A percentile compares a stretch with the other conserved stretches of the same genome.
Conservation (phyloP, 2,329 filamentous ascomycete genomes). For the Botrytis sinoallii region DNA sequence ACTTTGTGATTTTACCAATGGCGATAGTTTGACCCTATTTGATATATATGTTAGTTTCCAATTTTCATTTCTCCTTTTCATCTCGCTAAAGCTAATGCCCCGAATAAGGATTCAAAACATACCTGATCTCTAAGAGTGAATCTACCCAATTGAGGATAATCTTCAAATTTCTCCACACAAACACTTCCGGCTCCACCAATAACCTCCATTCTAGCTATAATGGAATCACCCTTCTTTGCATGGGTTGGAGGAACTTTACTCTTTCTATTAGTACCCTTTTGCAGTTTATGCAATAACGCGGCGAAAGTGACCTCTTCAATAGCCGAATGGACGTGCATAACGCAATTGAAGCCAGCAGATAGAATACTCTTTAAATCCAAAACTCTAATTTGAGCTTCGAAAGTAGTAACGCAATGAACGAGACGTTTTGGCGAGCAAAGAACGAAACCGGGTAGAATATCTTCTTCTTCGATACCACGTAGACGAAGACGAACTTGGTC, state of each 20-base stretch:
- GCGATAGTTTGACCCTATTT: conserved; percentile 93
- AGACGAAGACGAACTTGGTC: conserved; percentile 92
- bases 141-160: conserved; percentile 89
- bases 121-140: conserved; percentile 89
- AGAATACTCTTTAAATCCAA: conserved; percentile 93
- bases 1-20: conserved; percentile 97
- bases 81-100: background rate
- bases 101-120: conserved; percentile 33
- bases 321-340: conserved; percentile 93
- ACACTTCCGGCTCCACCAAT: conserved; percentile 82
- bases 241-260: conserved; percentile 92
- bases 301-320: conserved; percentile 96
- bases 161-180: conserved; percentile 91
- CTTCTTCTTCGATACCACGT: conserved; percentile 95
- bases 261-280: conserved; percentile 90
- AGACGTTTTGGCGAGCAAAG: conserved; percentile 91
- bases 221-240: conserved; percentile 75
- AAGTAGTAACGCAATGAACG: conserved; percentile 83
- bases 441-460: conserved; percentile 92
- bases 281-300: conserved; percentile 84
- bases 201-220: conserved; percentile 88
- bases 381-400: conserved; percentile 96
- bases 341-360: conserved; percentile 94
- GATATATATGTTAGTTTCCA: conserved; percentile 25
- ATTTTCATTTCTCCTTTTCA: background rate